A percentile compares a stretch with the other conserved stretches of the same genome.
Conservation (phyloP, 1,284 basidiomycete genomes). For the Tremellales sp. region DNA sequence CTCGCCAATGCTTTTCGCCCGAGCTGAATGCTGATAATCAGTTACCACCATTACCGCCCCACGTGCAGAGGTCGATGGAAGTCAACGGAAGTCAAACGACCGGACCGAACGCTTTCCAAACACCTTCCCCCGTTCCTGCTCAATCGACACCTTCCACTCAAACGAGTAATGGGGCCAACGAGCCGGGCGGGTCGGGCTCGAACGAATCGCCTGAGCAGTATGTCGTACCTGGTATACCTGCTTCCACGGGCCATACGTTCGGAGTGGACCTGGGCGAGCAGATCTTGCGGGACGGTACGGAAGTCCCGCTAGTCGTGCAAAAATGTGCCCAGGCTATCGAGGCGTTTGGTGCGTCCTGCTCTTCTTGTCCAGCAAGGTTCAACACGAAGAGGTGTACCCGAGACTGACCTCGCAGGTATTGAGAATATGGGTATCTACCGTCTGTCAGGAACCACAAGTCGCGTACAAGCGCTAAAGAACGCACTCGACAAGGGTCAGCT, state of each 20-base stretch:
- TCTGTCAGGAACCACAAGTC: slow-evolving; percentile 84
- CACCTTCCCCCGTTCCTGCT: too few species aligned
- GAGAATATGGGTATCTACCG: slow-evolving; percentile 87
- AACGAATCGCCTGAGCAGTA: slow-evolving; percentile 16
- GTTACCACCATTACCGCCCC: slow-evolving; percentile 42
- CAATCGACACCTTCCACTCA: too few species aligned
- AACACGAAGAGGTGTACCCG: background rate
- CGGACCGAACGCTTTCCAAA: too few species aligned
- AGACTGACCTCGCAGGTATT: slow-evolving; percentile 52
- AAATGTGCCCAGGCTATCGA: slow-evolving; percentile 93
- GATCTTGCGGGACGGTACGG: slow-evolving; percentile 80
- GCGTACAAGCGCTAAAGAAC: slow-evolving; percentile 77
- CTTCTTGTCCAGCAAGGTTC: background rate
- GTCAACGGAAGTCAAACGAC: slow-evolving; percentile 2
- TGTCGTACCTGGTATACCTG: slow-evolving; percentile 25
- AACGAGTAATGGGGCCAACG: too few species aligned
- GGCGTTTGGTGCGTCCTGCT: slow-evolving; percentile 56
- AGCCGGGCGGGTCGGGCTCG: too few species aligned
- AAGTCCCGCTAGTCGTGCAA: slow-evolving; percentile 80
- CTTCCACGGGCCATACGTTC: slow-evolving; percentile 60
- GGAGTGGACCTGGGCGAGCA: slow-evolving; percentile 89
- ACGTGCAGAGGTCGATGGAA: slow-evolving; percentile 28
- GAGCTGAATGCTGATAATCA: slow-evolving; percentile 10
- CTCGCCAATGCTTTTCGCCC: background rate
- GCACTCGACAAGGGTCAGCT: slow-evolving; percentile 76